These are phyloP conservation scores for Echites panduratus DNA, from an alignment of 257 asterid genomes.

Conservation along the genomic window DNA sequence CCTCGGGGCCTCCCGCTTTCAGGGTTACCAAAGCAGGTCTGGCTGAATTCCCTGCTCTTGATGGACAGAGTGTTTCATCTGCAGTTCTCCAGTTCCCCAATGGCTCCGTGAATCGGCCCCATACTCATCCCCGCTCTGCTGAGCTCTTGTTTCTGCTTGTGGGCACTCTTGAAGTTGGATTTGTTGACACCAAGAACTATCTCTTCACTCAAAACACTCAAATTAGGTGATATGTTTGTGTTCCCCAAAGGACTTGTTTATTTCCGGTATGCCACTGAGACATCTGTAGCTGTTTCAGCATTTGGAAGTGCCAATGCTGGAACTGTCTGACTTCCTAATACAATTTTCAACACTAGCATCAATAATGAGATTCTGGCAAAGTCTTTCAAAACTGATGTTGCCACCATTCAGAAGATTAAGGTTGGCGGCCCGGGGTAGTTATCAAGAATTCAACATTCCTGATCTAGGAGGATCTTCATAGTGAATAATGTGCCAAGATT, in stretches of 20 bases:
- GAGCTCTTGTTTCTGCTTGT: conserved; percentile 36
- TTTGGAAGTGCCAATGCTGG: conserved; percentile 33
- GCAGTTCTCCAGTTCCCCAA: conserved; percentile 29
- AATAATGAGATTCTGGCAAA: conserved; percentile 24
- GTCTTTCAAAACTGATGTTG: conserved; percentile 32
- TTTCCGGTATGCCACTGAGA: conserved; percentile 30
- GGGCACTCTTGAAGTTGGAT: conserved; percentile 36
- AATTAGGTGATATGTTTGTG: conserved; percentile 36
- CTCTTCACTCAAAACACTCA: conserved; percentile 35
- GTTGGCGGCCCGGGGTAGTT: conserved; percentile 4
- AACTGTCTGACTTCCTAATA: conserved; percentile 25
- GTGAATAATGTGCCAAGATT: neutral
- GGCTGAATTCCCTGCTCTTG: conserved; percentile 33
- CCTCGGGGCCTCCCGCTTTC: conserved; percentile 7
- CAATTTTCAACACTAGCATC: conserved; percentile 27
- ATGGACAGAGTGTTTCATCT: conserved; percentile 37
- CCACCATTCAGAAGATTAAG: conserved; percentile 20
- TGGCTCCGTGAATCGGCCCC: conserved; percentile 40
- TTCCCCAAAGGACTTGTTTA: conserved; percentile 53
- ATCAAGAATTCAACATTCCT: neutral
- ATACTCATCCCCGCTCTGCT: conserved; percentile 46
- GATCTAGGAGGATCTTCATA: neutral
- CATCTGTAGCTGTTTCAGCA: conserved; percentile 22
- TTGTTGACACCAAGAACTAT: conserved; percentile 28
- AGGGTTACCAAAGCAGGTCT: conserved; percentile 29